These are phyloP conservation scores for Abelmoschus esculentus DNA, from an alignment of 345 rosid genomes.

Conservation along the genomic window DNA sequence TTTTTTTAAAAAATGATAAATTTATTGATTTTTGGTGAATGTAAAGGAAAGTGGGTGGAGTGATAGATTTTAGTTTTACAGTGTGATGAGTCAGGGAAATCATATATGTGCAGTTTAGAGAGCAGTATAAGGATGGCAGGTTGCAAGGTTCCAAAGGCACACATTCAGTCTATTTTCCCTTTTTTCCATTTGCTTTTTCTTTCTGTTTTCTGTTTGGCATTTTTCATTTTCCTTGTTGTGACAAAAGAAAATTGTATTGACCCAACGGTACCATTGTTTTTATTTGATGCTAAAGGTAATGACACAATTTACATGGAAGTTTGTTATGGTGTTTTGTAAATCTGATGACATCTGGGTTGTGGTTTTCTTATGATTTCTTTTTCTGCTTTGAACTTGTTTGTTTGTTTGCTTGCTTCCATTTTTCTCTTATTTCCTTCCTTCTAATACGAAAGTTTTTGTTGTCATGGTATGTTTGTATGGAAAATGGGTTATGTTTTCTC, in stretches of 20 bases:
- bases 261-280: conserved; percentile 14
- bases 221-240: conserved; percentile 3
- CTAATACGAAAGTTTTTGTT: conserved; percentile 7
- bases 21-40: too few relatives aligned
- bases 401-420: not conserved
- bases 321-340: conserved; percentile 31
- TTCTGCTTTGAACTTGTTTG: not conserved
- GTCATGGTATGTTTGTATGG: conserved; percentile 1
- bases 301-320: conserved; percentile 31
- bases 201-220: too few relatives aligned
- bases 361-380: not conserved
- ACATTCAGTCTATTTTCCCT: not conserved
- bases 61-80: not conserved
- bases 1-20: not conserved
- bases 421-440: not conserved
- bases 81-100: not conserved
- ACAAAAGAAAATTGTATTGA: not conserved
- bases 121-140: conserved; percentile 31
- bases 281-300: conserved; percentile 27
- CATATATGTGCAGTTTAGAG: conserved; percentile 30
- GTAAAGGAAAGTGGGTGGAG: not conserved
- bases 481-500: conserved; percentile 12
- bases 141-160: conserved; percentile 24
- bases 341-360: conserved; percentile 31
- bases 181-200: conserved; percentile 2